Base-by-base conservation (phyloP, 306 rosid genomes). In the Begonia loranthoides region DNA sequence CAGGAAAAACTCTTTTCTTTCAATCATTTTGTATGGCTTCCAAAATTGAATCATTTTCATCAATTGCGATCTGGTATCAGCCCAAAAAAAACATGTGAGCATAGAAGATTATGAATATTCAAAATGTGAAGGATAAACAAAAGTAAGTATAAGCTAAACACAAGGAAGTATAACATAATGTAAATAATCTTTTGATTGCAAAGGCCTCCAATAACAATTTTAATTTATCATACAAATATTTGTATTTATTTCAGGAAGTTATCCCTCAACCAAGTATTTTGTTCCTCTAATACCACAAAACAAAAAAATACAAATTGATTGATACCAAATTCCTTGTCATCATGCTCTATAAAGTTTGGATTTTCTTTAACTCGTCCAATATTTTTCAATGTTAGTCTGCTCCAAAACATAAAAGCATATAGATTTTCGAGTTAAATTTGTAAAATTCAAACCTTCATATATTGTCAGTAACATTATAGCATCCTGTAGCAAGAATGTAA, bases 1-100 rank as follows among this genome's bases (percentile, higher is more conserved):
- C 78, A 64, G 51, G 73, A 21, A 56, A 81, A 82, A 51, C 90
- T 94, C 57, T 54, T 90, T 66, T 82, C 85, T 71, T 67, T 82
- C 73, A 68, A 44, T 82, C 79, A 13, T 58, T 60, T 51, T 94
- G 97, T 64, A 82, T 49, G 70, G 90, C 78, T 3, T 75, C 78
- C 69, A 90, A 62, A 73, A 90, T 82, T 48, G 79, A 66, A 64
- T 82, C 83, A 60, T 82, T 90, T 65, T 90, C 87, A 58, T 82
- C 87, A 28, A 70, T 61, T 9, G 81, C 94, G 24, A 76, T 80
- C 97, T 89, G 62, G 50, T 54, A 62, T 39, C 55, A 11, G 50
- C 55, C 72, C 61, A 61, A 17, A 7, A 50, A 4, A 2, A 48
- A 12, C 10, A 45, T 34, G 15, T 56, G 51, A 49, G 15, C 47